Evolutionary conservation across 352 stramenopile genomes (phyloP), one percentile per base, ranked within the genome.

Genomic region (Achlya hypogyna): DNA sequence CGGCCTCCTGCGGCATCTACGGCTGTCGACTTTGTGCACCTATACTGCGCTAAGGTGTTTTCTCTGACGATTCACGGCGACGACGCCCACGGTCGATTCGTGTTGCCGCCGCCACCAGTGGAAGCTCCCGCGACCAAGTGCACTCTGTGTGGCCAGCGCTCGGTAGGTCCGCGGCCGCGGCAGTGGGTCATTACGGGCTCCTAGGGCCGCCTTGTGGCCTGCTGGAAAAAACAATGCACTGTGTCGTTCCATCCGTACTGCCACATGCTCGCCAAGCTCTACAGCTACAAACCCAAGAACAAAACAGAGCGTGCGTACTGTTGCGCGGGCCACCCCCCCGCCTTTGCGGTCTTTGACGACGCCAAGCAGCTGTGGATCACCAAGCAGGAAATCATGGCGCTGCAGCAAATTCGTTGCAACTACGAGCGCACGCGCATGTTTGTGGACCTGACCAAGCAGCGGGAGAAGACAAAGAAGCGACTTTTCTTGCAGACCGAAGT

Each of bases 371-470:
- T 81, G 6, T 95, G 86, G 86, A 78, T 93, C 51, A 95, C 82
- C 0, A 71, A 78, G 9, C 82, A 92, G 51, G 89, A 87, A 34
- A 53, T 93, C 20, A 72, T 71, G 9, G 83, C 93, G 32, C 70
- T 95, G 29, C 80, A 88, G 56, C 81, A 93, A 52, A 69, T 95
- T 10, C 75, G 86, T 22, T 78, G 77, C n/a, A 85, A 83, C 0
- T 72, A 93, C 12, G 86, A 95, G 54, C 84, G 86, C 43, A 84
- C 83, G 9, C 74, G 86, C 9, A 91, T 95, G 84, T 76, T 95
- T 43, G 63, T 93, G 0, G 84, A 95, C 62, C 91, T 95, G 86
- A 75, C 78, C 6, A 80, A 84, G 9, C 86, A 93, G 54, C 84
- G 86, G 38, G 86, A 95, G 70, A 79, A 85, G n/a, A 83, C 88